Evolutionary conservation across 495 filamentous ascomycete species (phyloP), one percentile per base, ranked within the genome.

Genomic region (Aspergillus diversus): DNA sequence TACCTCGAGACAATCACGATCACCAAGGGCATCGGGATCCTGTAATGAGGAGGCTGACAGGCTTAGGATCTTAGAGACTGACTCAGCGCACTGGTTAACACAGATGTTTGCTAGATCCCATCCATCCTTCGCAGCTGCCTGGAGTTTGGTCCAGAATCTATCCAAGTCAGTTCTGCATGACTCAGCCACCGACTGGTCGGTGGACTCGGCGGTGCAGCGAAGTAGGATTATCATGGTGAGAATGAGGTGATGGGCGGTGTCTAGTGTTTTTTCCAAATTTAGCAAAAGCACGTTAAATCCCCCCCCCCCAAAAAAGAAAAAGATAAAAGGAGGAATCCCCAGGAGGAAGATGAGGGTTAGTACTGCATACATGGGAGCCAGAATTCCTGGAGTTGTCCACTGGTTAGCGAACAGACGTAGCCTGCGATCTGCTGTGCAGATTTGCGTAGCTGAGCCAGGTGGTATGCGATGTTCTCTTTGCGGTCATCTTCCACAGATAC

Each of bases 61-160:
- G 31, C 21, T 27, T 52, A 65, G 52, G 15, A 76, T 67, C 64
- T 70, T 73, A 1, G 66, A 61, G 3, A 76, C 65, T 5, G 70
- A 55, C 35, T 69, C 70, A 6, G 59, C 65, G 49, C 71, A 74
- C 48, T 71, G 69, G 21, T 68, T 61, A 9, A 77, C 62, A 55
- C 75, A 77, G 43, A 71, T 66, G 8, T 67, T 64, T 17, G 71
- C 75, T 16, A 77, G 65, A 65, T 77, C 75, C 75, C 75, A 77
- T 33, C 69, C 69, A 50, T 71, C 63, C 27, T 71, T 50, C n/a
- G 73, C 67, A 9, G 61, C 61, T 1, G 69, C 70, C 47, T 71
- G 72, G 27, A 75, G 67, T 53, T 74, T 71, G 33, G 63, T 60
- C 32, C 68, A 67, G 57, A 72, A 61, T 31, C 54, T 61, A 49